Evolutionary conservation across 345 rosid genomes (phyloP).

Genomic region (Corchorus olitorius): DNA sequence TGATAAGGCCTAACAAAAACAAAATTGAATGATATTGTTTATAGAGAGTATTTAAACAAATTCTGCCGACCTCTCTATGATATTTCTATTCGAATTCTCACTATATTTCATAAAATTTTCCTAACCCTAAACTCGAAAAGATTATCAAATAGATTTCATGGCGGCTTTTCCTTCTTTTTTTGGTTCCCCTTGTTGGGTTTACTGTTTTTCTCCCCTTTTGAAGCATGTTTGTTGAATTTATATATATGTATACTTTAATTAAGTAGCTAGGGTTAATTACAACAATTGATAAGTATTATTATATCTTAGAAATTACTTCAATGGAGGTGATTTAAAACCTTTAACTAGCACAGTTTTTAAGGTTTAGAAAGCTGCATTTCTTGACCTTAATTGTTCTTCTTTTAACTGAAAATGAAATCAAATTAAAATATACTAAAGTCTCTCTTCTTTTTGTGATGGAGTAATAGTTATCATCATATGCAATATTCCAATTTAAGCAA

Average conservation of each 20-base stretch:
- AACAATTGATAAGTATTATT: neutral
- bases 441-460: neutral
- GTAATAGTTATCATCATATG: neutral
- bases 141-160: neutral
- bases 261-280: neutral
- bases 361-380: conserved; percentile 3
- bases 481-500: neutral
- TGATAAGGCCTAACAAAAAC: neutral
- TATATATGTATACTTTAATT: neutral
- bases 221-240: conserved; percentile 9
- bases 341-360: neutral
- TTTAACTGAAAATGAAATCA: neutral
- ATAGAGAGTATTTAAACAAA: neutral
- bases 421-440: neutral
- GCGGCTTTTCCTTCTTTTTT: neutral
- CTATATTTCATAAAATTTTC: neutral
- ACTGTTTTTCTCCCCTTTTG: neutral
- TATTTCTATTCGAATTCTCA: neutral
- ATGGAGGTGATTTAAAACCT: neutral
- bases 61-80: conserved; percentile 4
- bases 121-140: neutral
- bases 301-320: conserved; percentile 11
- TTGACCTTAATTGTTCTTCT: neutral
- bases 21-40: neutral
- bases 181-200: no score